A percentile compares a stretch with the other conserved stretches of the same genome.
These are phyloP conservation scores for Colletotrichum falcatum DNA, from an alignment of 2,329 filamentous ascomycete species.

Conservation along the genomic window DNA sequence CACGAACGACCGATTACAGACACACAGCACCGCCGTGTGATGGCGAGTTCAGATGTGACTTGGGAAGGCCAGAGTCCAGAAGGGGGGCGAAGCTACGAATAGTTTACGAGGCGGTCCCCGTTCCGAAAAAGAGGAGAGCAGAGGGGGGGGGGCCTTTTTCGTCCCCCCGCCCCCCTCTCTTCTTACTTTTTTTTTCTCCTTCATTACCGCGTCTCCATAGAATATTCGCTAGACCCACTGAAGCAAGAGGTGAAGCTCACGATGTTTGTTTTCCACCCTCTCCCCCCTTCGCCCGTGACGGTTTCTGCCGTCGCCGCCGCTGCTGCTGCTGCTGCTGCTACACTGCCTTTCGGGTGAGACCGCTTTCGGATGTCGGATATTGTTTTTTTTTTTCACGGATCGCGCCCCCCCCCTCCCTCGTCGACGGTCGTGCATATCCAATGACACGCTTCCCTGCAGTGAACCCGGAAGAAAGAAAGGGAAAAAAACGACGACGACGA, in stretches of 20 bases:
- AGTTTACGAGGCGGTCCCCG: neutral
- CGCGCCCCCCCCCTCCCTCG: neutral
- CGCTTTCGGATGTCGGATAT: neutral
- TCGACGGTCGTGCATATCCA: neutral
- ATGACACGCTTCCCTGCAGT: slow-evolving; percentile 12
- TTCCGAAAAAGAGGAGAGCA: neutral
- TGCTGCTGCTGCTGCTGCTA: neutral
- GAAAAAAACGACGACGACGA: neutral
- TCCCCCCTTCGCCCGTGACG: too few species aligned
- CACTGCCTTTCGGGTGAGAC: neutral
- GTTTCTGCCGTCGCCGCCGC: neutral
- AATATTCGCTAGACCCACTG: slow-evolving; percentile 27
- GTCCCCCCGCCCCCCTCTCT: neutral
- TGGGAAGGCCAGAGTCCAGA: neutral
- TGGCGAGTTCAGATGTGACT: neutral
- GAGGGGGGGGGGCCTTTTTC: neutral
- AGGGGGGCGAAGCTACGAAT: neutral
- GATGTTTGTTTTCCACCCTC: slow-evolving; percentile 17
- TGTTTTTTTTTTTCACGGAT: slow-evolving; percentile 5
- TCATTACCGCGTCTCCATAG: slow-evolving; percentile 22
- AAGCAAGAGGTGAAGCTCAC: slow-evolving; percentile 20
- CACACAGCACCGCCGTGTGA: neutral
- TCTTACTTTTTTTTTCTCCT: neutral
- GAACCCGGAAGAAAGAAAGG: slow-evolving; percentile 14
- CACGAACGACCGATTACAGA: neutral